Conservation (phyloP, 768 basidiomycete species). For the Kondoa subrosea region DNA sequence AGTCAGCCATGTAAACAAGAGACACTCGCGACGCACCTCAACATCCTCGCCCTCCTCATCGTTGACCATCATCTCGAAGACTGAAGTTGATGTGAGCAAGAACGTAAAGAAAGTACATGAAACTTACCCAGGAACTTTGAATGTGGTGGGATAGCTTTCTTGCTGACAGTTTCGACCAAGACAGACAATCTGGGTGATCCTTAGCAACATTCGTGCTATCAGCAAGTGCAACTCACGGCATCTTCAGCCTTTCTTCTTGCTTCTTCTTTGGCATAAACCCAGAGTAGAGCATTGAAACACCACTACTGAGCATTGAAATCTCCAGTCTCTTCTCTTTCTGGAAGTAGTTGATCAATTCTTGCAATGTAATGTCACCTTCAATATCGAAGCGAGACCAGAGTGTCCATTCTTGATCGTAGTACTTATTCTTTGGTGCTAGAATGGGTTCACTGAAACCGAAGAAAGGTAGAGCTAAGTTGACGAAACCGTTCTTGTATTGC, state of each 20-base stretch:
- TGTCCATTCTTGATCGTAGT: conserved; percentile 78
- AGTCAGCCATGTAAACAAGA: neutral
- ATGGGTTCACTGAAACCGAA: conserved; percentile 98
- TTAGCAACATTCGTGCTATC: neutral
- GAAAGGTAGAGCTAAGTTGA: conserved; percentile 94
- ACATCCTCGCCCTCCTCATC: conserved; percentile 90
- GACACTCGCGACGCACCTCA: conserved; percentile 44
- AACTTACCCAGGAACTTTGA: conserved; percentile 46
- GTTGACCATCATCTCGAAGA: conserved; percentile 85
- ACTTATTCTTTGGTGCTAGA: conserved; percentile 72
- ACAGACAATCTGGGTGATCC: conserved; percentile 56
- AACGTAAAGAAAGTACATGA: neutral
- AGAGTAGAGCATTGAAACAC: conserved; percentile 96
- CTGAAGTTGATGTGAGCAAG: conserved; percentile 20
- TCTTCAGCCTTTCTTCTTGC: conserved; percentile 30
- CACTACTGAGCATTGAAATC: conserved; percentile 64
- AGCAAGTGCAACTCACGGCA: conserved; percentile 36
- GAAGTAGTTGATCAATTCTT: conserved; percentile 73
- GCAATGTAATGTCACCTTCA: conserved; percentile 67
- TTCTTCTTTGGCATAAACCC: conserved; percentile 85
- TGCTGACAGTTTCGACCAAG: conserved; percentile 82
- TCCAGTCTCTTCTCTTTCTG: conserved; percentile 65
- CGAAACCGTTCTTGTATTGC: conserved; percentile 93
- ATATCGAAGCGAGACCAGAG: conserved; percentile 97
- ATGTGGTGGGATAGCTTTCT: conserved; percentile 74